These are phyloP conservation scores for Cladosporium velox DNA, from an alignment of 2,329 filamentous ascomycete species.

Conservation along the genomic window DNA sequence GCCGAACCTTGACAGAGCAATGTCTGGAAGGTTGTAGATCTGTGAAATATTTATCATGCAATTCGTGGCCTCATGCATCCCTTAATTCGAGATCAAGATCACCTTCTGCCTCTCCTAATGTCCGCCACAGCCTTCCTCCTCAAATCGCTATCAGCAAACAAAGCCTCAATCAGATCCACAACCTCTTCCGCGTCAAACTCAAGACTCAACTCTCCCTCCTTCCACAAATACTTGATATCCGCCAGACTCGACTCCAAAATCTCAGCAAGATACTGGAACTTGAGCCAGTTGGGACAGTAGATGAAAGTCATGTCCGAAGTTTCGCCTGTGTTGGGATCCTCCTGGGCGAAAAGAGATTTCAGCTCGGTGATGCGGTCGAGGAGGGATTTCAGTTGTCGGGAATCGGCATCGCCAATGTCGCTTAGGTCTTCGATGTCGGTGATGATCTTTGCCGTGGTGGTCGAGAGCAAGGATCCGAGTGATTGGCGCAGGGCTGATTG, in stretches of 20 bases:
- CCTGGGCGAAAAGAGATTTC: constrained; percentile 58
- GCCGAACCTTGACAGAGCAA: neutral
- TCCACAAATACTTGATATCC: constrained; percentile 67
- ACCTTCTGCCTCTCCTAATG: constrained; percentile 45
- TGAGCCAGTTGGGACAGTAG: constrained; percentile 65
- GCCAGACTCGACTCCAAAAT: constrained; percentile 64
- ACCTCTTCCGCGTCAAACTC: constrained; percentile 65
- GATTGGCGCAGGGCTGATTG: constrained; percentile 63
- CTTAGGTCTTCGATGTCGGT: constrained; percentile 63
- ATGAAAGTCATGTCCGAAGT: constrained; percentile 58
- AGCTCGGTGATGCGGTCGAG: constrained; percentile 59
- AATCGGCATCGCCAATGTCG: constrained; percentile 65
- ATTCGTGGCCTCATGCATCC: neutral
- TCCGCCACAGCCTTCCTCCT: constrained; percentile 60
- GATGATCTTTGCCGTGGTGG: constrained; percentile 61
- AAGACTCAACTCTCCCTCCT: constrained; percentile 62
- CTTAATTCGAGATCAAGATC: neutral
- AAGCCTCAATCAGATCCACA: constrained; percentile 62
- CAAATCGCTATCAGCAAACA: constrained; percentile 65
- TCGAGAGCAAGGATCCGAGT: constrained; percentile 59
- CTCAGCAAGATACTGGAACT: constrained; percentile 65
- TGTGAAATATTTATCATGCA: neutral
- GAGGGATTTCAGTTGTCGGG: constrained; percentile 58
- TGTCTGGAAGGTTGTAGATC: neutral
- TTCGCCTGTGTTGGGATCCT: constrained; percentile 40